These are phyloP conservation scores for Helichrysum umbraculigerum DNA, from an alignment of 129 eudicot species.

Conservation along the genomic window DNA sequence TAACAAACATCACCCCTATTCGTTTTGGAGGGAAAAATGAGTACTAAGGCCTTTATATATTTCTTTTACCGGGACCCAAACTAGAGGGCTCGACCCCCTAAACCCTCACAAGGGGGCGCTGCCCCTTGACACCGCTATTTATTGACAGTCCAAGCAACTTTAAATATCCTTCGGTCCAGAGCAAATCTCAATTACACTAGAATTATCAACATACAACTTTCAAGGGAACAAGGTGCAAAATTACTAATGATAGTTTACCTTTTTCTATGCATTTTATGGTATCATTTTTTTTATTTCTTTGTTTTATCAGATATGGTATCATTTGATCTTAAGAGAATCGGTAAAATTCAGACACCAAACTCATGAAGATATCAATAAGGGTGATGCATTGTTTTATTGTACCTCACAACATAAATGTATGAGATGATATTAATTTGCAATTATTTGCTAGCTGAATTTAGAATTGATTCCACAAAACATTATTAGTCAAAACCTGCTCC, in stretches of 20 bases:
- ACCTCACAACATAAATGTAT: constrained; percentile 16
- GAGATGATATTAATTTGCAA: constrained; percentile 14
- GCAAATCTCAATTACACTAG: too few relatives aligned
- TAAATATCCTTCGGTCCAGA: too few relatives aligned
- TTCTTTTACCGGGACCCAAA: too few relatives aligned
- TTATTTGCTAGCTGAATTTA: constrained; percentile 22
- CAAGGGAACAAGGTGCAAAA: neutral
- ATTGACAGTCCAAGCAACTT: too few relatives aligned
- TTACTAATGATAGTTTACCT: neutral
- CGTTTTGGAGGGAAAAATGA: too few relatives aligned
- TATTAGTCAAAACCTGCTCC: constrained; percentile 13
- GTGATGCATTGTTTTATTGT: constrained; percentile 23
- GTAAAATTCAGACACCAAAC: constrained; percentile 1
- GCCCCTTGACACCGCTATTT: too few relatives aligned
- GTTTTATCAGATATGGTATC: constrained; percentile 6
- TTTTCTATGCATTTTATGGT: constrained; percentile 7
- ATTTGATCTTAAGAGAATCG: constrained; percentile 11
- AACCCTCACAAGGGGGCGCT: too few relatives aligned
- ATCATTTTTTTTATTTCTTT: constrained; percentile 1
- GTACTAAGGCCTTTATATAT: too few relatives aligned
- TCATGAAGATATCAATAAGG: constrained; percentile 9
- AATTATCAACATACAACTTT: neutral
- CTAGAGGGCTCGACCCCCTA: too few relatives aligned
- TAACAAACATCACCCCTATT: too few relatives aligned
- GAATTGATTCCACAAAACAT: constrained; percentile 14